Evolutionary conservation across 768 basidiomycete species (phyloP).

Genomic region (Termitomyces sp.): DNA sequence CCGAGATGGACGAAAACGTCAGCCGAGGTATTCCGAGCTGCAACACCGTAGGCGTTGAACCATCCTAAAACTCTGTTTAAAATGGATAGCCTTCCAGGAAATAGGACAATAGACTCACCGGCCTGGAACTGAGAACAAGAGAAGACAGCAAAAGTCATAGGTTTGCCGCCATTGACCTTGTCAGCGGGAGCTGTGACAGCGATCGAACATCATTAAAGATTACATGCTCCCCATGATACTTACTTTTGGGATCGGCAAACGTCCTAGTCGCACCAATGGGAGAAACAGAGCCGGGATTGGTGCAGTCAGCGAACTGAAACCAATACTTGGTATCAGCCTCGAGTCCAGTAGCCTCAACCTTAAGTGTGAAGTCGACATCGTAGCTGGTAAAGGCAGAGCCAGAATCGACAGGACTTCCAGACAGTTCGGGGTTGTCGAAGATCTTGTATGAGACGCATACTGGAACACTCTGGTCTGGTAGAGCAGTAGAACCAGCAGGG

Average conservation of each 20-base stretch:
- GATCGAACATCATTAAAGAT: background rate
- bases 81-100: background rate
- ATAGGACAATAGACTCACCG: slow-evolving; percentile 21
- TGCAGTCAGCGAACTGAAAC: slow-evolving; percentile 39
- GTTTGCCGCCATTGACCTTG: slow-evolving; percentile 45
- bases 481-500: slow-evolving; percentile 5
- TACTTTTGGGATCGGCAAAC: background rate
- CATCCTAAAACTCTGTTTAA: slow-evolving; percentile 28
- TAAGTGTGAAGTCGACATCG: slow-evolving; percentile 57
- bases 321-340: slow-evolving; percentile 48
- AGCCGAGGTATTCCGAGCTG: no score
- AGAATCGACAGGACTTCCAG: slow-evolving; percentile 26
- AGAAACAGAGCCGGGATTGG: slow-evolving; percentile 33
- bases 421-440: slow-evolving; percentile 27
- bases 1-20: slow-evolving; percentile 55
- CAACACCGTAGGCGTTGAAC: slow-evolving; percentile 47
- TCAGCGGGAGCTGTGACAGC: slow-evolving; percentile 26
- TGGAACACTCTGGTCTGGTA: slow-evolving; percentile 19
- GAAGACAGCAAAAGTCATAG: slow-evolving; percentile 50
- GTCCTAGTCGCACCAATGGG: slow-evolving; percentile 49
- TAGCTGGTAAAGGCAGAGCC: slow-evolving; percentile 50
- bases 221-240: background rate
- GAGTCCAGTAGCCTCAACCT: slow-evolving; percentile 51
- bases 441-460: slow-evolving; percentile 45
- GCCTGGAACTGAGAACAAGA: slow-evolving; percentile 52